phyloP scores from a whole-genome alignment of 129 eudicot species.

The Pseudognaphalium luteoalbum region DNA sequence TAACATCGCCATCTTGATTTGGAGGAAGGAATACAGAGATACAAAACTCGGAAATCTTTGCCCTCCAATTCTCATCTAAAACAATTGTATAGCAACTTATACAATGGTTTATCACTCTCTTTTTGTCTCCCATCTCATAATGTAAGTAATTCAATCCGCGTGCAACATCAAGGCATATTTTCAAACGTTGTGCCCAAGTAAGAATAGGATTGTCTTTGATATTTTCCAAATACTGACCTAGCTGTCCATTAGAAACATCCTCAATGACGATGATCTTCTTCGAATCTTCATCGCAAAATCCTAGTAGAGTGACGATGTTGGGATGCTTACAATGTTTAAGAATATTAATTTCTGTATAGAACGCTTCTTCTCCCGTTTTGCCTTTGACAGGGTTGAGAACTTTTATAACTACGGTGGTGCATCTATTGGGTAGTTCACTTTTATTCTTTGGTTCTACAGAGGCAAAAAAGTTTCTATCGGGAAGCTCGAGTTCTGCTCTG shows the following conservation, averaged over 20 bases:
- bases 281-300: neutral
- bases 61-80: no score
- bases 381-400: neutral
- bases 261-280: neutral
- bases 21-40: neutral
- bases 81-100: no score
- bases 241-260: neutral
- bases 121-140: neutral
- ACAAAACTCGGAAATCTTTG: neutral
- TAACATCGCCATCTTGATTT: neutral
- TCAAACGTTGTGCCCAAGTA: neutral
- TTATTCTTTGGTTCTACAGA: neutral
- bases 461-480: neutral
- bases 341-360: neutral
- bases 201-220: neutral
- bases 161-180: neutral
- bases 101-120: no score
- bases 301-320: neutral
- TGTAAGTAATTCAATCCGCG: neutral
- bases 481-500: neutral
- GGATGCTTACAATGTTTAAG: neutral
- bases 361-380: neutral
- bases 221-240: no score
- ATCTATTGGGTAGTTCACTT: neutral
- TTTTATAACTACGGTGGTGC: neutral